Evolutionary conservation across 306 rosid genomes (phyloP).

Genomic region (Mimosa bimucronata): DNA sequence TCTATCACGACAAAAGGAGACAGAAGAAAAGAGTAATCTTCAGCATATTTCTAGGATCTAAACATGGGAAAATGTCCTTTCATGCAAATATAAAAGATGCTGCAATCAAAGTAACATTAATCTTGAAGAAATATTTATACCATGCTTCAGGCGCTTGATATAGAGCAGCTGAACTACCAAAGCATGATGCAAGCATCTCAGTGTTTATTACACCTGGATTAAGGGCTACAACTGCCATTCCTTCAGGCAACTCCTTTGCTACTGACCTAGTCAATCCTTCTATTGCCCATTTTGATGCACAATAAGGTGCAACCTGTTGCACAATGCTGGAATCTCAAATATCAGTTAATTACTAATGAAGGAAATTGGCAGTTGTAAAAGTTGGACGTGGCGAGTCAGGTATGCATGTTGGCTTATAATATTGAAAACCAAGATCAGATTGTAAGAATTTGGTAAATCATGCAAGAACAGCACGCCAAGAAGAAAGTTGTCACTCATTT

Average conservation of each 20-base stretch:
- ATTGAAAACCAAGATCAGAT: background rate
- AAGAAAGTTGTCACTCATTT: background rate
- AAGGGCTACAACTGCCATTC: slow-evolving; percentile 82
- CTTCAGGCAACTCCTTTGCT: slow-evolving; percentile 80
- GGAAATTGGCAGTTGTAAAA: background rate
- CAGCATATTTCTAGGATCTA: too few species aligned
- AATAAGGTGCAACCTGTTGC: slow-evolving; percentile 77
- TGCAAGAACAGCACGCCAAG: background rate
- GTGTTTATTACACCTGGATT: slow-evolving; percentile 87
- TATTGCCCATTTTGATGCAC: slow-evolving; percentile 95
- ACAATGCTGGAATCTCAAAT: slow-evolving; percentile 16
- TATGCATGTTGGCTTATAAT: background rate
- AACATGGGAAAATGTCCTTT: background rate
- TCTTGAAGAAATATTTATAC: slow-evolving; percentile 35
- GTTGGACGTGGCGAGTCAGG: background rate
- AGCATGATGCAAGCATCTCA: slow-evolving; percentile 91
- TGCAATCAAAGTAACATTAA: background rate
- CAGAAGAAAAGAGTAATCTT: too few species aligned
- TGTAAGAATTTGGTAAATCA: background rate
- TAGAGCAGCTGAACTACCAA: slow-evolving; percentile 62
- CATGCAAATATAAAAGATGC: slow-evolving; percentile 1
- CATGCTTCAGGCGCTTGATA: slow-evolving; percentile 80
- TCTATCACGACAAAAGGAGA: background rate
- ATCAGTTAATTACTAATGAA: background rate
- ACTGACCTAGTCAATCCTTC: slow-evolving; percentile 83